A percentile compares a stretch with the other conserved stretches of the same genome.
These are phyloP conservation scores for Cardamine occulta DNA, from an alignment of 345 rosid species.

Conservation along the genomic window DNA sequence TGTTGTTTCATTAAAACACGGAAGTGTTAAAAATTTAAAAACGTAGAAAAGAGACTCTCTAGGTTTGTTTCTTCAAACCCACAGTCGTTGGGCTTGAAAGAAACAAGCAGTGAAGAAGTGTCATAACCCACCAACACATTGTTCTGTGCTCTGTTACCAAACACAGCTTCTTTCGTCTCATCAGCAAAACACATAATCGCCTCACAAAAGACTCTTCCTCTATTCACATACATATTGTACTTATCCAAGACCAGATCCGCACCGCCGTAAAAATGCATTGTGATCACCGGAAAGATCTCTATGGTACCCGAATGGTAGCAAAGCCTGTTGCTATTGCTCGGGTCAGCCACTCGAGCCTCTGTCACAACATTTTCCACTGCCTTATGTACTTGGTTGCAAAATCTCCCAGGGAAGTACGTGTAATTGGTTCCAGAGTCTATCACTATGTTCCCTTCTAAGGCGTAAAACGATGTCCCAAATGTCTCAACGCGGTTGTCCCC, in stretches of 20 bases:
- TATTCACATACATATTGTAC: not conserved
- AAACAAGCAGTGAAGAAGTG: constrained; percentile 11
- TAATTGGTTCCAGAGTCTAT: constrained; percentile 24
- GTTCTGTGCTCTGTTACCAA: constrained; percentile 31
- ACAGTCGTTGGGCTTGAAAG: constrained; percentile 20
- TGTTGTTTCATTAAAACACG: not conserved
- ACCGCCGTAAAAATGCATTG: constrained; percentile 8
- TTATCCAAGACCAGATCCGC: constrained; percentile 21
- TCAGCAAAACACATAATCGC: not conserved
- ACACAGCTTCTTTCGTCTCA: not conserved
- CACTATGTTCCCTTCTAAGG: not conserved
- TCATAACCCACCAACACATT: constrained; percentile 31
- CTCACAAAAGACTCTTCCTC: not conserved
- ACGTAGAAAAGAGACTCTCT: not conserved
- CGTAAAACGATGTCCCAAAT: constrained; percentile 12
- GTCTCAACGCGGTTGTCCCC: constrained; percentile 1
- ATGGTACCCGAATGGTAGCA: not conserved
- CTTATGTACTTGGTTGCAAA: not conserved
- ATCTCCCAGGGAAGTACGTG: not conserved
- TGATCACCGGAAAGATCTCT: constrained; percentile 7
- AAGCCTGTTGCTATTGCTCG: not conserved
- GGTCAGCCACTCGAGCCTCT: not conserved
- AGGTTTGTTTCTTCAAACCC: constrained; percentile 15
- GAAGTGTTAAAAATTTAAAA: not conserved
- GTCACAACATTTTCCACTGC: not conserved